Evolutionary conservation across 306 rosid species (phyloP), one percentile per base, ranked within the genome.

Genomic region (Glycine tomentella): DNA sequence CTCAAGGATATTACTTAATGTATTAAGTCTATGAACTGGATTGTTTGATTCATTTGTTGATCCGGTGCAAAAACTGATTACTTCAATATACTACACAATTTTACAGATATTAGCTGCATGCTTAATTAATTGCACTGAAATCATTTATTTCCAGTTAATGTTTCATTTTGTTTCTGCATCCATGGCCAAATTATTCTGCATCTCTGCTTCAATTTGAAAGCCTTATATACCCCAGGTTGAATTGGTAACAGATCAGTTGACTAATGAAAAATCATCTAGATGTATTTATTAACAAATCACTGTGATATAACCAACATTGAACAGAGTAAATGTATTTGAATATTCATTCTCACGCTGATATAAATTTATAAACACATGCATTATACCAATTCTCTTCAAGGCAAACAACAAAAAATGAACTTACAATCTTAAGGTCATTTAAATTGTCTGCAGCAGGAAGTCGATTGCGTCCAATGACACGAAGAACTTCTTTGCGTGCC

Each of bases 401-500:
- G 55, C 2, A 67, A 53, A 63, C 40, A n/a, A 76, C 55, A 20
- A 55, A 57, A 50, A 46, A 52, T 52, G 72, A 77, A 72, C 96
- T 87, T 86, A 93, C 94, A 75, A 83, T 82, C 78, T 90, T 92
- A 51, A 93, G 91, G 65, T 88, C 87, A 33, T 81, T 87, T 57
- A 93, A 78, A 38, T 81, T 87, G 20, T 90, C 90, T 5, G 89
- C 86, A 48, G 20, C 70, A 2, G 74, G 91, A 53, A 51, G 78
- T 63, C 17, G 52, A 51, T 76, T 74, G n/a, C 55, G 67, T 17
- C 88, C 88, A 1, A 74, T 64, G 25, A 82, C 52, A 3, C 14
- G 53, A 33, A 84, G 57, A 64, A 92, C 90, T 90, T 94, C 95
- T 74, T 90, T 90, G 2, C 91, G 77, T 3, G 92, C 97, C 86